These are phyloP conservation scores for Sanghuangporus baumii DNA, from an alignment of 1,284 basidiomycete genomes.

Conservation along the genomic window DNA sequence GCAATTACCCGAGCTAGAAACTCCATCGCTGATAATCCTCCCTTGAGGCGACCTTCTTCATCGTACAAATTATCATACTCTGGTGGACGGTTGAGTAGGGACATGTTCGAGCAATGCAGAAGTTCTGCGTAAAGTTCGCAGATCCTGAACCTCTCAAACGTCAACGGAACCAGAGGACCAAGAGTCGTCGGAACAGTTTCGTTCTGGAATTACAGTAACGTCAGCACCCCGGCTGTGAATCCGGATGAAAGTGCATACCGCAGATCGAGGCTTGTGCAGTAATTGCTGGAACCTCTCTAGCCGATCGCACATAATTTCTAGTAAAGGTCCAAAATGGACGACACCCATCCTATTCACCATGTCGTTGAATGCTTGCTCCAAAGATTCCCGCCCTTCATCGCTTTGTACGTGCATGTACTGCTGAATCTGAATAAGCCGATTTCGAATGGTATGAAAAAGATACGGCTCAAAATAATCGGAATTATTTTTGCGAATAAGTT, in stretches of 20 bases:
- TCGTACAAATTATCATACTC: slow-evolving; percentile 75
- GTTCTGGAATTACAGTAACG: slow-evolving; percentile 35
- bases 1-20: slow-evolving; percentile 78
- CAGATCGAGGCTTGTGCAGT: slow-evolving; percentile 67
- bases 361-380: slow-evolving; percentile 81
- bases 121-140: slow-evolving; percentile 97
- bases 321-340: slow-evolving; percentile 84
- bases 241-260: slow-evolving; percentile 42
- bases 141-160: slow-evolving; percentile 95
- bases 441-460: slow-evolving; percentile 92
- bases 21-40: slow-evolving; percentile 77
- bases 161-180: slow-evolving; percentile 73
- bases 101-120: slow-evolving; percentile 98
- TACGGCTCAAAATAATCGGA: slow-evolving; percentile 99
- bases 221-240: not conserved
- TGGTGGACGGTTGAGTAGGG: slow-evolving; percentile 78
- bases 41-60: slow-evolving; percentile 71
- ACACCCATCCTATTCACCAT: slow-evolving; percentile 91
- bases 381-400: slow-evolving; percentile 59
- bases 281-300: slow-evolving; percentile 71
- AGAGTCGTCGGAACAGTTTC: slow-evolving; percentile 68
- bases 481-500: slow-evolving; percentile 98
- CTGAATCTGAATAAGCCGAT: slow-evolving; percentile 83
- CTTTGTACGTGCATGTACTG: slow-evolving; percentile 51
- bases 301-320: slow-evolving; percentile 73